Evolutionary conservation across 805 yeast species (phyloP).

Genomic region (Metschnikowia cerradonensis): DNA sequence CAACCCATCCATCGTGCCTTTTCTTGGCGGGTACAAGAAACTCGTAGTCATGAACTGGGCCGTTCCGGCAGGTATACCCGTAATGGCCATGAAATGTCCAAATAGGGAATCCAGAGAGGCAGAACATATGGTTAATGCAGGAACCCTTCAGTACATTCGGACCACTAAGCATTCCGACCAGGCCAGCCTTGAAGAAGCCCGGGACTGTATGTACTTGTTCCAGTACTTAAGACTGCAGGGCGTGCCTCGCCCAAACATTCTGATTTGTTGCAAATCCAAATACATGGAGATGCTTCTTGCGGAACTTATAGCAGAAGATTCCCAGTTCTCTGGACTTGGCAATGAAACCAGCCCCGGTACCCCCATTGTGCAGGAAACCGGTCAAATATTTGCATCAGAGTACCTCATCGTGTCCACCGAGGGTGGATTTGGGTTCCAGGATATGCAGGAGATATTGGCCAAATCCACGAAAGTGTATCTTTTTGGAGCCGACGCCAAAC

Average conservation of each 20-base stretch:
- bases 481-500: conserved; percentile 6
- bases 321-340: conserved; percentile 18
- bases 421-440: conserved; percentile 3
- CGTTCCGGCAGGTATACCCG: background rate
- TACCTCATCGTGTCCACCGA: conserved; percentile 10
- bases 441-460: conserved; percentile 3
- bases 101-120: background rate
- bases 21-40: background rate
- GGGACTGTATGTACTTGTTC: conserved; percentile 41
- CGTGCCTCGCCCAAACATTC: conserved; percentile 35
- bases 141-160: background rate
- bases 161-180: background rate
- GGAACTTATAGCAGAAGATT: conserved; percentile 34
- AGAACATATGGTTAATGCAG: background rate
- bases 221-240: conserved; percentile 45
- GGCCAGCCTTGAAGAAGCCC: conserved; percentile 36
- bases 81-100: no score
- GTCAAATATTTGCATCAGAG: conserved; percentile 3
- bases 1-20: background rate
- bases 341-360: conserved; percentile 7
- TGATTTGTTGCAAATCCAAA: conserved; percentile 38
- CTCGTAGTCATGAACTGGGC: conserved; percentile 2
- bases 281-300: conserved; percentile 40
- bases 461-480: conserved; percentile 7
- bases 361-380: conserved; percentile 11